Conservation (phyloP, 148 eudicot species). For the Bassia scoparia region DNA sequence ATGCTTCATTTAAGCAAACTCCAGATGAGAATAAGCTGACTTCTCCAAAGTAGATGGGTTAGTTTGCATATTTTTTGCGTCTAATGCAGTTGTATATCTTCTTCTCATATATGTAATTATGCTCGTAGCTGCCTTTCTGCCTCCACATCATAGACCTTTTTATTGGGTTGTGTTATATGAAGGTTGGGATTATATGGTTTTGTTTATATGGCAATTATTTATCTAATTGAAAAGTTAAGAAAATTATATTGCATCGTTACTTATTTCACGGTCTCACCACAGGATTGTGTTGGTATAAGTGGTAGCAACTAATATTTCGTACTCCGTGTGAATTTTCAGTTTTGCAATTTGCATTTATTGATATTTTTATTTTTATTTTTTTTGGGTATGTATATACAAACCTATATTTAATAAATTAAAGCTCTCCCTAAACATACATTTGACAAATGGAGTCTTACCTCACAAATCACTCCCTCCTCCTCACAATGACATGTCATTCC, state of each 20-base stretch:
- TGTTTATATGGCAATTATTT: not conserved
- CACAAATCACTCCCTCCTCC: too few relatives aligned
- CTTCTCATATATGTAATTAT: slow-evolving; percentile 4
- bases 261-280: slow-evolving; percentile 12
- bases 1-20: slow-evolving; percentile 74
- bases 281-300: not conserved
- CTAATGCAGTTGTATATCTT: not conserved
- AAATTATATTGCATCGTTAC: not conserved
- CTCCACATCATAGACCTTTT: not conserved
- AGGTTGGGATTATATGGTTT: too few relatives aligned
- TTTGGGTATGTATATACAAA: too few relatives aligned
- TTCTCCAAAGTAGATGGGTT: slow-evolving; percentile 55
- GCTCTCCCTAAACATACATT: too few relatives aligned
- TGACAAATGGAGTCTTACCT: too few relatives aligned
- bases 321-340: too few relatives aligned
- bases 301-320: too few relatives aligned
- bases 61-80: slow-evolving; percentile 2
- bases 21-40: slow-evolving; percentile 71
- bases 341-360: too few relatives aligned
- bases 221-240: not conserved
- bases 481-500: too few relatives aligned
- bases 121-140: not conserved
- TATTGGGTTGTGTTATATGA: too few relatives aligned
- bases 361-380: too few relatives aligned
- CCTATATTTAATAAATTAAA: too few relatives aligned